Base-by-base conservation (phyloP, 2,329 filamentous ascomycete species). In the Pyrenochaeta sp. region DNA sequence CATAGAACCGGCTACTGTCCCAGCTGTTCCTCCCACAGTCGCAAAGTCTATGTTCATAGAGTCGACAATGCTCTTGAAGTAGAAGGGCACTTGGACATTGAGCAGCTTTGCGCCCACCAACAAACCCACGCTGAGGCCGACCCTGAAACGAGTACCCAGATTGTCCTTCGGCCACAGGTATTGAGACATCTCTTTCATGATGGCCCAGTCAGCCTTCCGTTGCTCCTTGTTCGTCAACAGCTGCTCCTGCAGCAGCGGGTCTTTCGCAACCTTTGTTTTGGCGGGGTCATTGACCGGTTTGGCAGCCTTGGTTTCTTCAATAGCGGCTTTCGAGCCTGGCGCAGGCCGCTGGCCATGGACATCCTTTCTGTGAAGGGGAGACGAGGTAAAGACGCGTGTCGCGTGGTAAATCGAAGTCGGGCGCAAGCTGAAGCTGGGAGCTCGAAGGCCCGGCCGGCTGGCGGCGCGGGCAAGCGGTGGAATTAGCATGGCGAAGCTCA, bases 51-150 rank as follows among this genome's bases (percentile, higher is more conserved):
- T 86, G 77, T 99, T 99, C 92, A 99, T 97, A 22, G 92, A 89
- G 78, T 99, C 96, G 42, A 99, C 92, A 64, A 99, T 98, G 78
- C 83, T 93, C 83, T 98, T 98, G 83, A 99, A 99, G 83, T 97
- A 99, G 76, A 99, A 99, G 0, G 95, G 95, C 46, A 99, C 92
- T 81, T 99, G 93, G 15, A 99, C 95, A 77, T 98, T 99, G 72
- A 99, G 73, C 68, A 88, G 88, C 84, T 99, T 99, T 74, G 93
- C 92, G 58, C 93, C 92, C 24, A 99, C 81, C 37, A 99, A 84
- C 62, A 99, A 80, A 7, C 85, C 87, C 3, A 99, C 85, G n/a
- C 94, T 93, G 47, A 96, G 80, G 10, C 91, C 87, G 34, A 99
- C 95, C 62, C 95, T 89, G 62, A 93, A 80, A 75, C 96, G 92